Conservation (phyloP, 441 rosid species). For the Bruguiera hainesii region DNA sequence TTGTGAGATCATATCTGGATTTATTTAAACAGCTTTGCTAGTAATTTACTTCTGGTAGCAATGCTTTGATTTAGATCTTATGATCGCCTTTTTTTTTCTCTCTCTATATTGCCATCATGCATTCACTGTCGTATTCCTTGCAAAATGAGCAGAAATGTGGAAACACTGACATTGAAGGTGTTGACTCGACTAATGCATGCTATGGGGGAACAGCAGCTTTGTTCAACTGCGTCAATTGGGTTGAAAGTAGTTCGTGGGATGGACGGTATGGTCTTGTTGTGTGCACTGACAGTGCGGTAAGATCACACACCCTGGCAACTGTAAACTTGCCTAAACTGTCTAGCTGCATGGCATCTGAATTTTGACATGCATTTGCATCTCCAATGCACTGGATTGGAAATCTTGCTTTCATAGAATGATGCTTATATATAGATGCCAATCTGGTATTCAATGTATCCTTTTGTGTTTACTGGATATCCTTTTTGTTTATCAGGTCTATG, state of each 20-base stretch:
- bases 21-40: not conserved
- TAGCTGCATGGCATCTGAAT: not conserved
- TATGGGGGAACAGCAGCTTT: constrained; percentile 99
- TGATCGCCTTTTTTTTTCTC: not conserved
- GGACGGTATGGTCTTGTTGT: constrained; percentile 97
- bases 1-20: not conserved
- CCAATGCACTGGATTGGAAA: not conserved
- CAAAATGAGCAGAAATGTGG: constrained; percentile 69
- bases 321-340: not conserved
- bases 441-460: not conserved
- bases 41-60: no score
- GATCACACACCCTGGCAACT: constrained; percentile 12
- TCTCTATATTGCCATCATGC: not conserved
- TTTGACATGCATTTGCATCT: not conserved
- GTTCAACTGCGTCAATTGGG: constrained; percentile 96
- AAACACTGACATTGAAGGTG: constrained; percentile 96
- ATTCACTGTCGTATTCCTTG: constrained; percentile 12
- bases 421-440: not conserved
- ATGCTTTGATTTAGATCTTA: no score
- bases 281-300: constrained; percentile 97
- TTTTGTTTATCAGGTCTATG: constrained; percentile 73
- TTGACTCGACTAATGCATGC: constrained; percentile 96
- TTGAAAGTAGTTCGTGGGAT: constrained; percentile 97
- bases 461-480: not conserved
- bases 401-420: not conserved